phyloP scores from a whole-genome alignment of 2,329 filamentous ascomycete genomes.

The Nannizziopsis barbatae region DNA sequence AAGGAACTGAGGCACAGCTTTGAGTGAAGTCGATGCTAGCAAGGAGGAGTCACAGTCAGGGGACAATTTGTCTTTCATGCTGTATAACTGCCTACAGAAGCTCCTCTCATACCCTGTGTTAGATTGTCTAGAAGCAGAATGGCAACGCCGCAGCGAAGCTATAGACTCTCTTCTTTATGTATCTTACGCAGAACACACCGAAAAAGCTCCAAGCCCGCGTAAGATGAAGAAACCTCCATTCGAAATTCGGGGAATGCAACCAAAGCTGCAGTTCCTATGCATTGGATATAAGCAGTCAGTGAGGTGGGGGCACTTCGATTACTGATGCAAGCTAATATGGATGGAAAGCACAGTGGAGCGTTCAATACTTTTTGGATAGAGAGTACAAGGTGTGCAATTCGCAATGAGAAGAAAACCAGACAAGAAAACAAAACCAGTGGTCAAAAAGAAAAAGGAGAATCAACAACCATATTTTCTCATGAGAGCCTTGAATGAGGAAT shows the following conservation, averaged over 20 bases:
- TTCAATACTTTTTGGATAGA: too few relatives aligned
- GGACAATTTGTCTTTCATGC: constrained; percentile 12
- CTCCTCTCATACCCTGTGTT: constrained; percentile 17
- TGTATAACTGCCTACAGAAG: constrained; percentile 14
- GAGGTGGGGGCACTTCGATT: too few relatives aligned
- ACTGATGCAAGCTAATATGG: too few relatives aligned
- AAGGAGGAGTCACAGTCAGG: constrained; percentile 11
- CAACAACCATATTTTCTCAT: constrained; percentile 22
- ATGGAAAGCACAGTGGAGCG: too few relatives aligned
- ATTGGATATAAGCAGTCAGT: too few relatives aligned
- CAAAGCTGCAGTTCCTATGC: too few relatives aligned
- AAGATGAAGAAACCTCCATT: too few relatives aligned
- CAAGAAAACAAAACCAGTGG: too few relatives aligned
- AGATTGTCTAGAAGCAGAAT: constrained; percentile 17
- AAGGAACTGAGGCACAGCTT: constrained; percentile 14
- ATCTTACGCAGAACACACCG: not conserved
- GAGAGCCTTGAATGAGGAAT: constrained; percentile 22
- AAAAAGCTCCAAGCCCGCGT: not conserved
- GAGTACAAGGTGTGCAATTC: too few relatives aligned
- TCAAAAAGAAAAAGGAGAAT: constrained; percentile 11
- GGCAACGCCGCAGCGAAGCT: constrained; percentile 16
- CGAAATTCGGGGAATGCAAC: too few relatives aligned
- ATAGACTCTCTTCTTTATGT: constrained; percentile 13
- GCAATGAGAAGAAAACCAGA: too few relatives aligned
- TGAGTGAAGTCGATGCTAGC: constrained; percentile 15